Conservation (phyloP, 306 rosid genomes). For the Quillaja saponaria region DNA sequence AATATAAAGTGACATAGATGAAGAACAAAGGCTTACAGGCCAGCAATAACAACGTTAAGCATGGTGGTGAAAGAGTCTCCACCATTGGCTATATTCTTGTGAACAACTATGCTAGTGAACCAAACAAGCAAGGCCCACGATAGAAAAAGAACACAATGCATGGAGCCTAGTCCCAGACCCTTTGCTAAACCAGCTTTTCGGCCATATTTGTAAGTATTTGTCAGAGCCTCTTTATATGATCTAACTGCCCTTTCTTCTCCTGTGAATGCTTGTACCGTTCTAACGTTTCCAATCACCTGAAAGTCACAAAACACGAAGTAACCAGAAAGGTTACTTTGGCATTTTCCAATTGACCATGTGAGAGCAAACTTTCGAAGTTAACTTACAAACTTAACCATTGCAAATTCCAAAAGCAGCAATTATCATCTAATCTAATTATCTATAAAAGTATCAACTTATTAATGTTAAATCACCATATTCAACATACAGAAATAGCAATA, state of each 20-base stretch:
- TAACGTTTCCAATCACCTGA: slow-evolving; percentile 89
- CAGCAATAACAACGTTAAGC: slow-evolving; percentile 96
- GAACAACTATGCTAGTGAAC: slow-evolving; percentile 90
- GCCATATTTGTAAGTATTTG: slow-evolving; percentile 71
- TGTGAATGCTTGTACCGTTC: slow-evolving; percentile 96
- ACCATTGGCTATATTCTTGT: slow-evolving; percentile 81
- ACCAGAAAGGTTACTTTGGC: not conserved
- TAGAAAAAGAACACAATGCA: slow-evolving; percentile 89
- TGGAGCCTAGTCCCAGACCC: slow-evolving; percentile 86
- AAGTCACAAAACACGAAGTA: slow-evolving; percentile 1
- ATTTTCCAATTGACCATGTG: not conserved
- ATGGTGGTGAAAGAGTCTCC: slow-evolving; percentile 97
- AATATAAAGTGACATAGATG: not conserved
- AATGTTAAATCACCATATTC: no score
- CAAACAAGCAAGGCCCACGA: slow-evolving; percentile 91
- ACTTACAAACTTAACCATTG: no score
- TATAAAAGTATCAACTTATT: no score
- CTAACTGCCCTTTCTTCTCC: slow-evolving; percentile 89
- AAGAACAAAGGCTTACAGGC: slow-evolving; percentile 69
- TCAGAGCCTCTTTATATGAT: slow-evolving; percentile 67
- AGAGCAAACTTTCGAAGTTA: not conserved
- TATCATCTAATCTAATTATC: not conserved
- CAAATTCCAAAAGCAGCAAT: not conserved
- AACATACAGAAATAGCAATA: no score
- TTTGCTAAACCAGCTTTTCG: slow-evolving; percentile 84